A percentile compares a stretch with the other conserved stretches of the same genome.
phyloP scores from a whole-genome alignment of 441 rosid species.

The Biscutella laevigata region DNA sequence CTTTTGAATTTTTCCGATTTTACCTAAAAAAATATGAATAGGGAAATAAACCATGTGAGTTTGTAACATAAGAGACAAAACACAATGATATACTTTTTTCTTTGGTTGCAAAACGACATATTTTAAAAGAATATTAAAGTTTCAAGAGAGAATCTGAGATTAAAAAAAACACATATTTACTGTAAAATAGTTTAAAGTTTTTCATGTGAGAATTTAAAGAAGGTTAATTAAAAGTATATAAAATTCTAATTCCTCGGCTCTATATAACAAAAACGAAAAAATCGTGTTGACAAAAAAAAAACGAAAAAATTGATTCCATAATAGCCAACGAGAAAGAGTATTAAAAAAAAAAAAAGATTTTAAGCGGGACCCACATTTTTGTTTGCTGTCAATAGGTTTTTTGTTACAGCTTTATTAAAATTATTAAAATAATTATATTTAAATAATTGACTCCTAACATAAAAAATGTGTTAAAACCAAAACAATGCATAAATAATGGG shows the following conservation, averaged over 20 bases:
- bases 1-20: background rate
- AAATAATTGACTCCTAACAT: background rate
- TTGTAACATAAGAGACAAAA: conserved; percentile 18
- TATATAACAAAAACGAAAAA: no score
- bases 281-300: no score
- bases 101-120: no score
- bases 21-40: background rate
- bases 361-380: conserved; percentile 9
- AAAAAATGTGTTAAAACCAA: conserved; percentile 3
- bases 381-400: conserved; percentile 20
- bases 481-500: conserved; percentile 9
- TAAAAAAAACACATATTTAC: no score
- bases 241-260: background rate
- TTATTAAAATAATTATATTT: no score
- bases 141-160: no score
- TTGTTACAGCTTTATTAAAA: conserved; percentile 11
- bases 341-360: background rate
- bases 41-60: conserved; percentile 19
- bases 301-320: background rate
- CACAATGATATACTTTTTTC: no score
- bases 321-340: conserved; percentile 14
- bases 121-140: no score
- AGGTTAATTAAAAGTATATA: no score
- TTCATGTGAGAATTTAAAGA: no score
- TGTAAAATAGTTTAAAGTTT: no score